Base-by-base conservation (phyloP, 805 yeast genomes). In the Starmerella tilneyi region DNA sequence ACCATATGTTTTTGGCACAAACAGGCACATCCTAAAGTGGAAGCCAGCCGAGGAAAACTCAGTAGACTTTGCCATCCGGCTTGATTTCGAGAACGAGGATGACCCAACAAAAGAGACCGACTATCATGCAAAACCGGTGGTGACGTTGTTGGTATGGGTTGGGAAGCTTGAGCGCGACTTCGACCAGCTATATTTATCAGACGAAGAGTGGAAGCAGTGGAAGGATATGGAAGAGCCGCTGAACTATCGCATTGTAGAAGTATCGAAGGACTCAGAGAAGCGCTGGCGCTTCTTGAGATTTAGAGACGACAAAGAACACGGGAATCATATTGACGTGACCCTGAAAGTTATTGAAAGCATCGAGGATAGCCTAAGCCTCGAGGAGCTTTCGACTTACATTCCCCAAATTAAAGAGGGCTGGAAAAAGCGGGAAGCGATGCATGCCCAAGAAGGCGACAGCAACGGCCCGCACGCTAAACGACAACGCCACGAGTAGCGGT, bases 21-120 rank as follows among this genome's bases (percentile, higher is more conserved):
- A 92, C 62, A 72, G 76, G 0, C 76, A 85, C 6, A 68, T 92
- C 41, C 66, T 92, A 45, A 92, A 94, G 64, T 92, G 99, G 99
- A 92, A 92, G 59, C 97, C 98, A 2, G 84, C 94, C 11, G 84
- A 84, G 51, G 98, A 89, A 62, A 94, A 92, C 56, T 81, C 96
- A 0, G 76, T 94, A 35, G 99, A 92, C 63, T 92, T 84, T 64
- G 79, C 79, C 59, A 63, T 92, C 48, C 70, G 71, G 27, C 62
- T 85, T 47, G 71, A 72, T 28, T 83, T 84, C 56, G 75, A 78
- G 15, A 89, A 82, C 59, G 74, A 74, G 5, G 83, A 78, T 45
- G 65, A 80, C 56, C 78, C 76, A 8, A 56, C 54, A 16, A 41
- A 50, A n/a, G 46, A 47, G 35, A 46, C 48, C 13, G 59, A 56